Evolutionary conservation across 1,139 yeast genomes (phyloP).

Genomic region (Blastobotrys capitulatus): DNA sequence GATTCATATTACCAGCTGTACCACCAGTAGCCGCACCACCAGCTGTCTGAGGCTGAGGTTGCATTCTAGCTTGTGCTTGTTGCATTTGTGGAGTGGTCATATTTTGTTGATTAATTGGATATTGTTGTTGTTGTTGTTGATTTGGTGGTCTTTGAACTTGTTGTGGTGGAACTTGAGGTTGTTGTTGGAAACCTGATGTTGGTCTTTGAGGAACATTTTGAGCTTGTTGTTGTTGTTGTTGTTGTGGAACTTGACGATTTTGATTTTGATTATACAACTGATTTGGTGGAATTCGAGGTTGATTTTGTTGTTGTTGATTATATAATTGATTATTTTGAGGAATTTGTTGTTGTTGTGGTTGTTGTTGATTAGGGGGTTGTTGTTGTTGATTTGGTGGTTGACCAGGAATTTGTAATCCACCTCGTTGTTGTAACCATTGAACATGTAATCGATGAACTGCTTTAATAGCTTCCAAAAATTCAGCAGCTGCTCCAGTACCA

Average conservation of each 20-base stretch:
- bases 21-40: no score
- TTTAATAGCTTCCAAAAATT: conserved; percentile 50
- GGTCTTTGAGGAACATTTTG: conserved; percentile 2
- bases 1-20: conserved; percentile 4
- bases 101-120: conserved; percentile 2
- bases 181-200: conserved; percentile 17
- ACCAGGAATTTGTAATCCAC: conserved; percentile 14
- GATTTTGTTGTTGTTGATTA: conserved; percentile 19
- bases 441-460: conserved; percentile 58
- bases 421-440: conserved; percentile 35
- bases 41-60: conserved; percentile 13
- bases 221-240: neutral
- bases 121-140: neutral
- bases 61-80: conserved; percentile 13
- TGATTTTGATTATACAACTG: neutral
- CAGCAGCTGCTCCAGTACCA: conserved; percentile 47
- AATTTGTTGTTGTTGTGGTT: no score
- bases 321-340: no score
- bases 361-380: conserved; percentile 11
- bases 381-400: conserved; percentile 15
- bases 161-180: conserved; percentile 18
- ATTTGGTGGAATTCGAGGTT: conserved; percentile 14
- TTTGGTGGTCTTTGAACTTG: conserved; percentile 14
- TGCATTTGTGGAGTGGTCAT: conserved; percentile 11
- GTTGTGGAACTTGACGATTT: conserved; percentile 16